Evolutionary conservation across 2,329 filamentous ascomycete genomes (phyloP).

Genomic region (Stagonosporopsis cucurbitacearum): DNA sequence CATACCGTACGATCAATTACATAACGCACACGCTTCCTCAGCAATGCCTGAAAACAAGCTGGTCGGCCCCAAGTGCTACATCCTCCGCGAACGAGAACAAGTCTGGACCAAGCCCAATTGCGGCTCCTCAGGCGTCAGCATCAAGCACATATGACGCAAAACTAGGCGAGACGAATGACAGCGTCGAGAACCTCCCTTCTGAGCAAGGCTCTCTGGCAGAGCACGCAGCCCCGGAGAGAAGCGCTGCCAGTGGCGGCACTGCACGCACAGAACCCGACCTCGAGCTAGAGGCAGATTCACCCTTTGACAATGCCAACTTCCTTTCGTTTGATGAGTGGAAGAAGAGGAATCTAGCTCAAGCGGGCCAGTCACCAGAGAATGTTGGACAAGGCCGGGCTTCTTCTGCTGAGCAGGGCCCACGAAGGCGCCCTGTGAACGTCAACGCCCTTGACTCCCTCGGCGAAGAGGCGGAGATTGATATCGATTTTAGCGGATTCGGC

Average conservation of each 20-base stretch:
- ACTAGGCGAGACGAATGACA: constrained; percentile 14
- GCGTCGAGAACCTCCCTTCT: constrained; percentile 6
- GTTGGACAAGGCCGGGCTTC: constrained; percentile 63
- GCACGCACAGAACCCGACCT: constrained; percentile 49
- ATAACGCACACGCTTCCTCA: constrained; percentile 80
- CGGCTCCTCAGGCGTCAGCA: constrained; percentile 18
- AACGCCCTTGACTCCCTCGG: constrained; percentile 79
- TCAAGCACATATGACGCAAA: constrained; percentile 12
- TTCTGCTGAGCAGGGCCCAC: constrained; percentile 51
- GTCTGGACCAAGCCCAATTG: constrained; percentile 18
- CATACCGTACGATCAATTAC: constrained; percentile 74
- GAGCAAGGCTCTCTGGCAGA: constrained; percentile 12
- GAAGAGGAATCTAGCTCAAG: constrained; percentile 85
- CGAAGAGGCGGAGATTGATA: constrained; percentile 85
- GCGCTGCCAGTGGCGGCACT: constrained; percentile 14
- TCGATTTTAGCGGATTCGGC: constrained; percentile 72
- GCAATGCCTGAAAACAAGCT: constrained; percentile 73
- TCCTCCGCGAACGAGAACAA: constrained; percentile 21
- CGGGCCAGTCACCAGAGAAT: constrained; percentile 77
- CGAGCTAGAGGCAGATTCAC: constrained; percentile 68
- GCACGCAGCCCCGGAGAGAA: constrained; percentile 12
- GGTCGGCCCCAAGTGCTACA: constrained; percentile 46
- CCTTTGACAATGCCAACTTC: constrained; percentile 79
- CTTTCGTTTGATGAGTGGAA: constrained; percentile 99
- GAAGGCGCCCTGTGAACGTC: constrained; percentile 62